These are phyloP conservation scores for Diplodia intermedia DNA, from an alignment of 2,329 filamentous ascomycete genomes.

Conservation along the genomic window DNA sequence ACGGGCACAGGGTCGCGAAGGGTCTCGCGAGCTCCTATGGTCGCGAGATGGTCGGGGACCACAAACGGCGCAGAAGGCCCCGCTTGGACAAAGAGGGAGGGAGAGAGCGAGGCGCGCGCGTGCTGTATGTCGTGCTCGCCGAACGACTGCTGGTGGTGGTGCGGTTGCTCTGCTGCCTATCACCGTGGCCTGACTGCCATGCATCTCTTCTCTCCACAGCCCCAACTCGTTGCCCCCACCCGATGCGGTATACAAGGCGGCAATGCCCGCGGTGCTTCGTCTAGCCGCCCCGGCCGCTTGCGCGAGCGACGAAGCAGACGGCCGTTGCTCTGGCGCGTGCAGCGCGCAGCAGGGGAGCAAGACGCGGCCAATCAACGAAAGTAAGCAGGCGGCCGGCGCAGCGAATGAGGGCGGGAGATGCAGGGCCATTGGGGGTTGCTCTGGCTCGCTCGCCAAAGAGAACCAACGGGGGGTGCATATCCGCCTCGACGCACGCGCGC, in stretches of 20 bases:
- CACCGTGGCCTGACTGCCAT: conserved; percentile 13
- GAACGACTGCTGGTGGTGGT: not conserved
- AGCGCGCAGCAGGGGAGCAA: not conserved
- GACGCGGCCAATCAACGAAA: not conserved
- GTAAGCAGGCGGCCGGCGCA: not conserved
- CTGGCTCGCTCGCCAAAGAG: not conserved
- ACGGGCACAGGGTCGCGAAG: not conserved
- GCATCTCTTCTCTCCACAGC: not conserved
- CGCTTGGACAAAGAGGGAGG: not conserved
- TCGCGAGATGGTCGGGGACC: not conserved
- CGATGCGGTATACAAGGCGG: conserved; percentile 6
- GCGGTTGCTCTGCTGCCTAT: conserved; percentile 11
- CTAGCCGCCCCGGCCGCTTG: not conserved
- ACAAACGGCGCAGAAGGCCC: not conserved
- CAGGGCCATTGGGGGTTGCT: not conserved
- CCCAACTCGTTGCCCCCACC: not conserved
- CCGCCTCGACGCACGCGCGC: not conserved
- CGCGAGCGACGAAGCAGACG: not conserved
- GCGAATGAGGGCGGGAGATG: not conserved
- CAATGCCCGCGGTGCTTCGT: conserved; percentile 2
- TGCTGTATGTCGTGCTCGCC: not conserved
- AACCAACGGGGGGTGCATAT: not conserved
- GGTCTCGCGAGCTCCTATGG: not conserved
- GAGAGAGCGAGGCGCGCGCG: not conserved
- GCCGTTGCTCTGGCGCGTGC: not conserved